Conservation (phyloP, 768 basidiomycete species). For the Leccinum incarnatum region DNA sequence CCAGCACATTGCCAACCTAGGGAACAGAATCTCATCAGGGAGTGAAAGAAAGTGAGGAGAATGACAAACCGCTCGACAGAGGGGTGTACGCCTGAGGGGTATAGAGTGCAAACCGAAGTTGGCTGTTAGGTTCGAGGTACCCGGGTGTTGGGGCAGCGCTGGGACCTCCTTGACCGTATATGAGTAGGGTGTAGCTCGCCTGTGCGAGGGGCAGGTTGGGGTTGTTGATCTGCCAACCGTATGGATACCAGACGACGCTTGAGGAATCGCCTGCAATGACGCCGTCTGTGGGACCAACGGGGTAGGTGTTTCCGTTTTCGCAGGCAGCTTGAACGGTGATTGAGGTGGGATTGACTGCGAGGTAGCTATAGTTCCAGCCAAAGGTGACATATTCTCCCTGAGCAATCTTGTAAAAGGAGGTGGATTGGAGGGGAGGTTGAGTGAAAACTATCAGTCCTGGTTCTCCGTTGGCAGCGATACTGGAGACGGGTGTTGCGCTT, state of each 20-base stretch:
- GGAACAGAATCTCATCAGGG: not conserved
- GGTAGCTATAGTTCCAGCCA: constrained; percentile 70
- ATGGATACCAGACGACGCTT: constrained; percentile 58
- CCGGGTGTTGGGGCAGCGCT: constrained; percentile 49
- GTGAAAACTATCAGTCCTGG: constrained; percentile 51
- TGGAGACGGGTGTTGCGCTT: constrained; percentile 18
- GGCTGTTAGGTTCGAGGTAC: constrained; percentile 49
- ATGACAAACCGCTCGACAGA: constrained; percentile 39
- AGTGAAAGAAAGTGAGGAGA: not conserved
- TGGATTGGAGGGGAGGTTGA: constrained; percentile 54
- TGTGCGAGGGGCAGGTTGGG: constrained; percentile 56
- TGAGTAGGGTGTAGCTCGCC: constrained; percentile 56
- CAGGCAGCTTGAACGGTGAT: constrained; percentile 66
- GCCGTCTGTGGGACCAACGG: constrained; percentile 56
- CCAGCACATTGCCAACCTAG: constrained; percentile 31
- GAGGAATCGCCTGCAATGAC: constrained; percentile 51
- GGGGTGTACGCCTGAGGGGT: constrained; percentile 55
- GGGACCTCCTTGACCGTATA: constrained; percentile 56
- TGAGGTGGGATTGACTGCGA: constrained; percentile 48
- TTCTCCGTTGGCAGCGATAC: constrained; percentile 37
- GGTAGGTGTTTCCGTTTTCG: constrained; percentile 67
- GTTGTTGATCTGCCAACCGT: constrained; percentile 47
- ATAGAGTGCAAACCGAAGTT: constrained; percentile 61
- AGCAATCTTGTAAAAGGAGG: constrained; percentile 69
- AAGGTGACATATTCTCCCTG: constrained; percentile 55